A percentile compares a stretch with the other conserved stretches of the same genome.
Evolutionary conservation across 2,329 filamentous ascomycete genomes (phyloP).

Genomic region (Penicillium polonicum): DNA sequence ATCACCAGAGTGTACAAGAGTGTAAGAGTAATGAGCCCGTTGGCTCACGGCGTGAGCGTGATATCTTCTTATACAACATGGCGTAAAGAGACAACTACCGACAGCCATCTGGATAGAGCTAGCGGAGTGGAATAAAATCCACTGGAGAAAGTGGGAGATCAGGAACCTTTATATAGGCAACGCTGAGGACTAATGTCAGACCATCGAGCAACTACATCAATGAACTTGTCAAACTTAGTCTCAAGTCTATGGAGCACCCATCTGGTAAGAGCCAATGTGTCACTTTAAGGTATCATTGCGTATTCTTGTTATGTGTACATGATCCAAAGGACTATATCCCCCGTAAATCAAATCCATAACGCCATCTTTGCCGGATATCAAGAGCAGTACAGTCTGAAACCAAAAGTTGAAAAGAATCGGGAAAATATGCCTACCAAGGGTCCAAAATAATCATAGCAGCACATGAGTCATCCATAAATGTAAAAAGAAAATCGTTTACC

Average conservation of each 20-base stretch:
- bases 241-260: neutral
- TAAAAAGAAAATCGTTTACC: slow-evolving; percentile 18
- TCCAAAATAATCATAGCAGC: slow-evolving; percentile 11
- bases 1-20: neutral
- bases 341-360: slow-evolving; percentile 2
- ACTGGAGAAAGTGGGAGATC: neutral
- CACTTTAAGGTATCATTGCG: slow-evolving; percentile 5
- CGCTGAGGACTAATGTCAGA: neutral
- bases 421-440: slow-evolving; percentile 5
- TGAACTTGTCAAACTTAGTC: neutral
- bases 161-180: neutral
- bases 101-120: neutral
- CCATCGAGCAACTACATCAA: neutral
- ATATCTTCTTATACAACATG: neutral
- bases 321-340: neutral
- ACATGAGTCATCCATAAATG: slow-evolving; percentile 19
- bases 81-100: neutral
- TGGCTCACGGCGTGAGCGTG: neutral
- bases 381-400: slow-evolving; percentile 5
- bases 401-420: neutral
- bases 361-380: slow-evolving; percentile 11
- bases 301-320: neutral
- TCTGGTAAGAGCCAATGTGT: neutral
- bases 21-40: neutral
- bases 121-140: neutral